Base-by-base conservation (phyloP, 257 asterid species). In the Solanum corneliomulleri region DNA sequence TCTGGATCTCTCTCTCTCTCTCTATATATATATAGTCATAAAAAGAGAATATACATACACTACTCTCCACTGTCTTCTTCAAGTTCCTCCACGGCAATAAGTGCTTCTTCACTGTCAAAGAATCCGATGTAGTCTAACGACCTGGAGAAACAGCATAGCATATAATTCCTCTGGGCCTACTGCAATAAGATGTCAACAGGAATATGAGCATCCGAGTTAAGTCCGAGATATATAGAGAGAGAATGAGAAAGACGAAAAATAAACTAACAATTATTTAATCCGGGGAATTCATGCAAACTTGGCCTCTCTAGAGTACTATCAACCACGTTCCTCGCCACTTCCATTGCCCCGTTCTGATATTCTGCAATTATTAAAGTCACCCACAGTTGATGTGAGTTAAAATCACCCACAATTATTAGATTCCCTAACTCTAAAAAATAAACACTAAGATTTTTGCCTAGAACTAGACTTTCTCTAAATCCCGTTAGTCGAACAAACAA, bases 41-140 rank as follows among this genome's bases (percentile, higher is more conserved):
- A 15, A 84, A 18, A 83, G 86, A 81, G 68, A 47, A 52, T 42
- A 47, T 37, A 52, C 58, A 56, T 77, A 52, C 60, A 41, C 71
- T 90, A 92, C 89, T 88, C 88, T 86, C 89, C 91, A 11, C 84
- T 44, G 84, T 89, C 89, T 58, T 90, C 91, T 45, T 90, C 81
- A 75, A 92, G 92, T 41, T 91, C 91, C 83, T 90, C 92, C 62
- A 90, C 93, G 1, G 91, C 94, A 27, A 81, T 56, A 27, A 92
- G 90, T 20, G 93, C 93, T 88, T 92, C 93, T 68, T 92, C 93
- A 66, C 90, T 81, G 83, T 92, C 94, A 76, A 88, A 90, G 86
- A 92, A 92, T 2, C 94, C 93, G 93, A 92, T 90, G 52, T 92
- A 93, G 86, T 86, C 92, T 60, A 92, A 52, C 18, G 0, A 52